Conservation (phyloP, 1,284 basidiomycete genomes). For the Inonotus obliquus region DNA sequence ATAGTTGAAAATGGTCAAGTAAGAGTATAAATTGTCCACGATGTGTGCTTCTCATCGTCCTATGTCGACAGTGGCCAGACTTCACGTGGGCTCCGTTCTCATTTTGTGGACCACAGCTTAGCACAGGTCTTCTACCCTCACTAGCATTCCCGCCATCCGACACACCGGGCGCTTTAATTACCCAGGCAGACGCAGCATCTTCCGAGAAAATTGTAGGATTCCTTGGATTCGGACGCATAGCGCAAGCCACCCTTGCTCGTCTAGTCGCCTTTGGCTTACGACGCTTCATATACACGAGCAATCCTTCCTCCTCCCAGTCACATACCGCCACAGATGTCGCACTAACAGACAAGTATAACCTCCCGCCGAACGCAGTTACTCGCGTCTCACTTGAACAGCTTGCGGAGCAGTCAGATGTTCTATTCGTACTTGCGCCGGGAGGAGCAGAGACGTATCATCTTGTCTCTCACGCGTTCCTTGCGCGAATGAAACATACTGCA, state of each 20-base stretch:
- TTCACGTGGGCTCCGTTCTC: conserved; percentile 79
- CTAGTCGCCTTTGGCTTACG: conserved; percentile 76
- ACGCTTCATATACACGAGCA: conserved; percentile 60
- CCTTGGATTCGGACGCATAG: conserved; percentile 91
- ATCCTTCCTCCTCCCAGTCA: conserved; percentile 41
- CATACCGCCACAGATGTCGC: conserved; percentile 45
- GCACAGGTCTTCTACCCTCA: conserved; percentile 37
- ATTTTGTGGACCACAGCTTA: conserved; percentile 77
- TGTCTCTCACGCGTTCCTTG: conserved; percentile 68
- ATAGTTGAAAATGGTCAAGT: conserved; percentile 69
- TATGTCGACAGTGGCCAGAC: conserved; percentile 43
- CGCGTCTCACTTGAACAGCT: conserved; percentile 64
- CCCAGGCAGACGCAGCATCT: conserved; percentile 35
- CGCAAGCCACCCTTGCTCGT: conserved; percentile 73
- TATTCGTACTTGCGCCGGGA: conserved; percentile 83
- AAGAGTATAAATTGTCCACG: conserved; percentile 24
- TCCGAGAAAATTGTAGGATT: conserved; percentile 57
- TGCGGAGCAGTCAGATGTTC: conserved; percentile 70
- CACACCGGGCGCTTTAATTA: conserved; percentile 21
- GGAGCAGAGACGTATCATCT: conserved; percentile 70
- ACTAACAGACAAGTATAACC: conserved; percentile 41
- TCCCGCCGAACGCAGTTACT: conserved; percentile 43
- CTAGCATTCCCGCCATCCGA: conserved; percentile 39
- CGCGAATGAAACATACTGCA: conserved; percentile 79
- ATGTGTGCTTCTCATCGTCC: background rate